These are phyloP conservation scores for Silene latifolia DNA, from an alignment of 148 eudicot genomes.

Conservation along the genomic window DNA sequence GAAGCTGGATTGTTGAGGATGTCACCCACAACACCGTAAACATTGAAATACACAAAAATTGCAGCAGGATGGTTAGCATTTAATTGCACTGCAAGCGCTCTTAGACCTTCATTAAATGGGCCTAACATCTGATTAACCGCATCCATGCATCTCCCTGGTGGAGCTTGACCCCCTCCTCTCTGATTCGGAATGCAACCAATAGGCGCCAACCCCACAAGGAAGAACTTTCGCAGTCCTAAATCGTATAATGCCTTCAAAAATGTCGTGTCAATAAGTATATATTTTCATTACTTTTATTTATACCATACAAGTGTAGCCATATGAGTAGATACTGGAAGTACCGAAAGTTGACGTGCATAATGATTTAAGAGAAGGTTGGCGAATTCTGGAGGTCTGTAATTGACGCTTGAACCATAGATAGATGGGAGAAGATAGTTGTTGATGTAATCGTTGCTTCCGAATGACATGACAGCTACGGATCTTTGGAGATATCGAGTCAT, in stretches of 20 bases:
- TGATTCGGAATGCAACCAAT: slow-evolving; percentile 92
- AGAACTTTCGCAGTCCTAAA: slow-evolving; percentile 71
- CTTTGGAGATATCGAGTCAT: slow-evolving; percentile 49
- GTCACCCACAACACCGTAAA: slow-evolving; percentile 64
- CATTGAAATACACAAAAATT: slow-evolving; percentile 62
- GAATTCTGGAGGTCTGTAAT: slow-evolving; percentile 55
- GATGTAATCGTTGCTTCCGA: slow-evolving; percentile 92
- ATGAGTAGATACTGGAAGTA: too few species aligned
- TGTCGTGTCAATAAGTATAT: not conserved
- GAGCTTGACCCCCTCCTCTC: slow-evolving; percentile 60
- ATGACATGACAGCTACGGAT: slow-evolving; percentile 56
- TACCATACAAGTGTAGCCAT: too few species aligned
- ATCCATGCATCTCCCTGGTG: slow-evolving; percentile 69
- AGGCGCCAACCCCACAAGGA: slow-evolving; percentile 63
- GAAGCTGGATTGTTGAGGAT: slow-evolving; percentile 56
- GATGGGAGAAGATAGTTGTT: slow-evolving; percentile 83
- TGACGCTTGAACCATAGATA: slow-evolving; percentile 49
- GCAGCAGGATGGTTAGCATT: slow-evolving; percentile 64
- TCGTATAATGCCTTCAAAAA: slow-evolving; percentile 53
- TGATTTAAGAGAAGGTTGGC: slow-evolving; percentile 72
- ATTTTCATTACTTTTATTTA: too few species aligned
- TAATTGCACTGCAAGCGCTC: slow-evolving; percentile 40
- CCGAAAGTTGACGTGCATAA: slow-evolving; percentile 64
- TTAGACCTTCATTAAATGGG: slow-evolving; percentile 67
- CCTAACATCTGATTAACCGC: slow-evolving; percentile 77